These are phyloP conservation scores for Scytalidium sp. DNA, from an alignment of 2,329 filamentous ascomycete species.

Conservation along the genomic window DNA sequence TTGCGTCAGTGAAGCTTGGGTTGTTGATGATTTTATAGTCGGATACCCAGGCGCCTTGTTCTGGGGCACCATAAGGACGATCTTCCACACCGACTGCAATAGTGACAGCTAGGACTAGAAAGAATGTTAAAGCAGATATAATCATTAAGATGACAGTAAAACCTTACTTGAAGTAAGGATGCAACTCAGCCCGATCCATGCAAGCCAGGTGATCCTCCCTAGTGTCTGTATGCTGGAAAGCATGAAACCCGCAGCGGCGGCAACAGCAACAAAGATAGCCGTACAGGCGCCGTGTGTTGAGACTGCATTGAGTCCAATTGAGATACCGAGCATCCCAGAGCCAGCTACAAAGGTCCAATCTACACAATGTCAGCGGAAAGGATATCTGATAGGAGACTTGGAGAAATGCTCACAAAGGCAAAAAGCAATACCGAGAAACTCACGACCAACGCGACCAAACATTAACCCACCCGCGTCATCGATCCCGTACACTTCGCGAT, in stretches of 20 bases:
- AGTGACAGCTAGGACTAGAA: no score
- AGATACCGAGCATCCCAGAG: slow-evolving; percentile 56
- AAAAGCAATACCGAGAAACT: no score
- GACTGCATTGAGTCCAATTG: slow-evolving; percentile 57
- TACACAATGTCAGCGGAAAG: no score
- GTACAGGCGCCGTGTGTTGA: slow-evolving; percentile 57
- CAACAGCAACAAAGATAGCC: slow-evolving; percentile 43
- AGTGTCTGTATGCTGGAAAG: slow-evolving; percentile 51
- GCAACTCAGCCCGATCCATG: no score
- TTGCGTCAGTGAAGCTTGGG: slow-evolving; percentile 56
- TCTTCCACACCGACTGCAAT: slow-evolving; percentile 55
- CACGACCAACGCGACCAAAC: no score
- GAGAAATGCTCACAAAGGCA: no score
- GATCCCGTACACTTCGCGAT: no score
- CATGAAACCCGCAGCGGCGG: slow-evolving; percentile 51
- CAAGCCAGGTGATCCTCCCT: slow-evolving; percentile 60
- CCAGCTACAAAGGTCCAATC: no score
- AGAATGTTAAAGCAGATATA: no score
- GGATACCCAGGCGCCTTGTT: slow-evolving; percentile 55
- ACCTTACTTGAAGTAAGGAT: slow-evolving; percentile 51
- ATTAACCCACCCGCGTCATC: no score
- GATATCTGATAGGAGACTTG: no score
- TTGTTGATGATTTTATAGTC: slow-evolving; percentile 54
- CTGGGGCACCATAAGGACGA: slow-evolving; percentile 57
- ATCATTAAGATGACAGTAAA: slow-evolving; percentile 54